Evolutionary conservation across 495 filamentous ascomycete species (phyloP).

Genomic region (Apiosordaria backusii): DNA sequence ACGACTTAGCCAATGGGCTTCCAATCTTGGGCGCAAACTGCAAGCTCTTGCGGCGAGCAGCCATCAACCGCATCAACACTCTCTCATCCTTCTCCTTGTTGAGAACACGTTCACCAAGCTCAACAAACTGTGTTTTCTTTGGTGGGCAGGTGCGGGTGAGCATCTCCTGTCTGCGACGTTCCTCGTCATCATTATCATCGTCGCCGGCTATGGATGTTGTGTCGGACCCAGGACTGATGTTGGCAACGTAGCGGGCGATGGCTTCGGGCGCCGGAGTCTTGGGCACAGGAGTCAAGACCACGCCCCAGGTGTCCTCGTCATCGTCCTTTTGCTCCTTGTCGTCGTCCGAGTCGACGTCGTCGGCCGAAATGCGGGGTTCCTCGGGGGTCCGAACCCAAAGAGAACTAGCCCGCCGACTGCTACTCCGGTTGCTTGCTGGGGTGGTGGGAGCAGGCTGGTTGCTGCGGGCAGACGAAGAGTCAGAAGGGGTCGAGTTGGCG

Average conservation of each 20-base stretch:
- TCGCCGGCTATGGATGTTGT: background rate
- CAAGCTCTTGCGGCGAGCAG: slow-evolving; percentile 74
- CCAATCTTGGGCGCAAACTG: slow-evolving; percentile 75
- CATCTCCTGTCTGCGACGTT: slow-evolving; percentile 45
- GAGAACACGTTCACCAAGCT: slow-evolving; percentile 37
- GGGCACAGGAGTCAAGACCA: slow-evolving; percentile 48
- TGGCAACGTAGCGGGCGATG: slow-evolving; percentile 41
- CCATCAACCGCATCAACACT: slow-evolving; percentile 64
- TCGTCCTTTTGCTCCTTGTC: slow-evolving; percentile 32
- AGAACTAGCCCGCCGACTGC: slow-evolving; percentile 48
- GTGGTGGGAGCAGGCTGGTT: slow-evolving; percentile 10
- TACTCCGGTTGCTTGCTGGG: slow-evolving; percentile 15
- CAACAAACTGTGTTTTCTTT: slow-evolving; percentile 47
- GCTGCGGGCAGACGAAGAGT: background rate
- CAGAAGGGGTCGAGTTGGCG: background rate
- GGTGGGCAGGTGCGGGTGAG: slow-evolving; percentile 73
- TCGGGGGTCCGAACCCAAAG: slow-evolving; percentile 46
- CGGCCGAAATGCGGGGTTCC: background rate
- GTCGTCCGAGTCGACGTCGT: slow-evolving; percentile 29
- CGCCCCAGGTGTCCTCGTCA: slow-evolving; percentile 33
- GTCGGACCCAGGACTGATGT: slow-evolving; percentile 33
- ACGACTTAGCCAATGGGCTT: slow-evolving; percentile 64
- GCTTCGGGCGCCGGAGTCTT: slow-evolving; percentile 52
- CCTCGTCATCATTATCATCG: slow-evolving; percentile 14
- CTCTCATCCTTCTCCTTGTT: slow-evolving; percentile 42